Conservation (phyloP, 164 flowering plant genomes). For the Magnolia sinica region DNA sequence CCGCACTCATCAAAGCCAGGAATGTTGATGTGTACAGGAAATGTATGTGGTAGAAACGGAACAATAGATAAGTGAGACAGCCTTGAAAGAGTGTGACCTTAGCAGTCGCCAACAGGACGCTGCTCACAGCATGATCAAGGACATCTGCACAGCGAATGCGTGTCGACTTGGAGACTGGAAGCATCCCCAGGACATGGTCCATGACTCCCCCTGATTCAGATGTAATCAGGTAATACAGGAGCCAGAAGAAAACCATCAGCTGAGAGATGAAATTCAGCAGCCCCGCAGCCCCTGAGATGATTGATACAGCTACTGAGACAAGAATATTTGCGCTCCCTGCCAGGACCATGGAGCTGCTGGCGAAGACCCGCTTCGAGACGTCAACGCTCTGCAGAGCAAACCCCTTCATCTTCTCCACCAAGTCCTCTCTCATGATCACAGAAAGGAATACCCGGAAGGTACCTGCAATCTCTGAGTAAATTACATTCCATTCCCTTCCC, state of each 20-base stretch:
- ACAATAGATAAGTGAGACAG: conserved; percentile 87
- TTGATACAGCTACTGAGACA: conserved; percentile 51
- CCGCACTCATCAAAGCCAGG: conserved; percentile 73
- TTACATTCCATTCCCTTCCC: conserved; percentile 66
- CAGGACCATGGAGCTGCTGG: conserved; percentile 59
- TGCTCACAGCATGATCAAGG: conserved; percentile 80
- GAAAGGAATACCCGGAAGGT: conserved; percentile 48
- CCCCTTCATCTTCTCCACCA: conserved; percentile 76
- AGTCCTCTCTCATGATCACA: conserved; percentile 58
- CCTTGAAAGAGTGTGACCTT: conserved; percentile 89
- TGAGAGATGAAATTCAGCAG: conserved; percentile 82
- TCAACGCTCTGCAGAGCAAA: conserved; percentile 67
- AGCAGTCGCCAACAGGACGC: conserved; percentile 82
- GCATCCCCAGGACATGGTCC: conserved; percentile 73
- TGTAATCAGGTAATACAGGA: conserved; percentile 79
- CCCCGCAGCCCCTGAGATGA: conserved; percentile 85
- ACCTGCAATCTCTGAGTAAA: conserved; percentile 61
- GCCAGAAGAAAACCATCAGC: conserved; percentile 84
- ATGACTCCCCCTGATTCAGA: conserved; percentile 95
- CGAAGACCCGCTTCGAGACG: conserved; percentile 59
- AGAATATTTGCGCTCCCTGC: conserved; percentile 68
- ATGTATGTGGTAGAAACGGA: conserved; percentile 75
- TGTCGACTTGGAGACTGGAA: conserved; percentile 62
- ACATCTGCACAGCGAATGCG: conserved; percentile 80
- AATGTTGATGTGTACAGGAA: conserved; percentile 85